These are phyloP conservation scores for Sporothrix schenckii DNA, from an alignment of 2,329 filamentous ascomycete genomes.

Conservation along the genomic window DNA sequence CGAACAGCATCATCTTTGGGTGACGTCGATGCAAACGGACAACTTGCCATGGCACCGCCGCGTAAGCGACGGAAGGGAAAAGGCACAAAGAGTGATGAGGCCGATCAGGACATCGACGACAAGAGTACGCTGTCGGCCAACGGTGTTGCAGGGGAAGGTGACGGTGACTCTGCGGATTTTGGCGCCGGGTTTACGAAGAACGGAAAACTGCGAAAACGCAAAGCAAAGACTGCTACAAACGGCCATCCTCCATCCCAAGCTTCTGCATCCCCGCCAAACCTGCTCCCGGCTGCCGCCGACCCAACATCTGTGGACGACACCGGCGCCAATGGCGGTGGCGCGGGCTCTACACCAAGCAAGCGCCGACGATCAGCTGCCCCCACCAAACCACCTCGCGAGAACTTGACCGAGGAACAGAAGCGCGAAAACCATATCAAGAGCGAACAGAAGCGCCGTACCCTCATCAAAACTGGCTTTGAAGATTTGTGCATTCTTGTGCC, in stretches of 20 bases:
- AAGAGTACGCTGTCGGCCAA: neutral
- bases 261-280: slow-evolving; percentile 22
- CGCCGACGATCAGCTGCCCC: slow-evolving; percentile 27
- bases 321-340: neutral
- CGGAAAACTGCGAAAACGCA: slow-evolving; percentile 30
- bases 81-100: slow-evolving; percentile 36
- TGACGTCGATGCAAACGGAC: slow-evolving; percentile 42
- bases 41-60: slow-evolving; percentile 48
- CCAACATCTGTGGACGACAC: neutral
- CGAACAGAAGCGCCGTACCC: slow-evolving; percentile 80
- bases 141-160: neutral
- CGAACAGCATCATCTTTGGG: slow-evolving; percentile 38
- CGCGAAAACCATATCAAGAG: slow-evolving; percentile 84
- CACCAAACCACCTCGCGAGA: slow-evolving; percentile 61
- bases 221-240: slow-evolving; percentile 20
- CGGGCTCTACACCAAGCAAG: neutral
- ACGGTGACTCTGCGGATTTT: neutral
- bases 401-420: slow-evolving; percentile 80
- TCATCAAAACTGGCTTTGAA: slow-evolving; percentile 81
- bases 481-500: slow-evolving; percentile 78
- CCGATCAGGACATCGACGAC: slow-evolving; percentile 7
- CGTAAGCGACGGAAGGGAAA: slow-evolving; percentile 61
- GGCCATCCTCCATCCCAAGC: slow-evolving; percentile 21
- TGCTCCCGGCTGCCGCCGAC: neutral
- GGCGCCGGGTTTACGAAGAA: neutral